Conservation (phyloP, 768 basidiomycete species). For the Calvatia gigantea region DNA sequence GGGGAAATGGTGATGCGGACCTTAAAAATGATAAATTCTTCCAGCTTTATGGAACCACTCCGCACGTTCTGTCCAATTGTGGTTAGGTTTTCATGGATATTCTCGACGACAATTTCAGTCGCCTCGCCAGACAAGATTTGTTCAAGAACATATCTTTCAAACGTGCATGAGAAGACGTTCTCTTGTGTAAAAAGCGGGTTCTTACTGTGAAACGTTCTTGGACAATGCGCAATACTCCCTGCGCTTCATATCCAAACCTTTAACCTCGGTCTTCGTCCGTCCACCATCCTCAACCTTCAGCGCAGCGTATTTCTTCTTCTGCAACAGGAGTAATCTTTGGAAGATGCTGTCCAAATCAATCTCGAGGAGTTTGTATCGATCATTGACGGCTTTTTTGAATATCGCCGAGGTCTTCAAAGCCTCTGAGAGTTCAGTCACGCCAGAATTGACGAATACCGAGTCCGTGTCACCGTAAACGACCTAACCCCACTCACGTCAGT, state of each 20-base stretch:
- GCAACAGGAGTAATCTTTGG: conserved; percentile 84
- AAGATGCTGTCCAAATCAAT: conserved; percentile 96
- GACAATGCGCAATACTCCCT: conserved; percentile 92
- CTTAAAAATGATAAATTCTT: conserved; percentile 95
- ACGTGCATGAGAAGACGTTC: background rate
- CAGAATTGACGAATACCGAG: conserved; percentile 97
- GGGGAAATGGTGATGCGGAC: conserved; percentile 33
- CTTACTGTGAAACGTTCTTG: conserved; percentile 90
- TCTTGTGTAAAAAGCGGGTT: conserved; percentile 11
- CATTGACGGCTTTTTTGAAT: conserved; percentile 96
- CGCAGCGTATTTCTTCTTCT: conserved; percentile 99
- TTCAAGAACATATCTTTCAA: conserved; percentile 78
- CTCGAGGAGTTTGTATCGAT: conserved; percentile 91
- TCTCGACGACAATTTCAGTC: conserved; percentile 84
- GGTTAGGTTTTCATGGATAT: conserved; percentile 88
- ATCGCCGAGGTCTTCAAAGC: conserved; percentile 88
- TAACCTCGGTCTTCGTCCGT: conserved; percentile 80
- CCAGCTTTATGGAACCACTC: conserved; percentile 73
- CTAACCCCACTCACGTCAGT: conserved; percentile 35
- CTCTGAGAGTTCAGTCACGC: conserved; percentile 81
- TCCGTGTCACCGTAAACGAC: conserved; percentile 99
- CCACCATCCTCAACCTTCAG: conserved; percentile 88
- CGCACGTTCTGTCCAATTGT: conserved; percentile 77
- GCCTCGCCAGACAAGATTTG: conserved; percentile 89
- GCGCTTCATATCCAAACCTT: conserved; percentile 98